These are phyloP conservation scores for Sphagnurus paluster DNA, from an alignment of 1,284 basidiomycete genomes.

Conservation along the genomic window DNA sequence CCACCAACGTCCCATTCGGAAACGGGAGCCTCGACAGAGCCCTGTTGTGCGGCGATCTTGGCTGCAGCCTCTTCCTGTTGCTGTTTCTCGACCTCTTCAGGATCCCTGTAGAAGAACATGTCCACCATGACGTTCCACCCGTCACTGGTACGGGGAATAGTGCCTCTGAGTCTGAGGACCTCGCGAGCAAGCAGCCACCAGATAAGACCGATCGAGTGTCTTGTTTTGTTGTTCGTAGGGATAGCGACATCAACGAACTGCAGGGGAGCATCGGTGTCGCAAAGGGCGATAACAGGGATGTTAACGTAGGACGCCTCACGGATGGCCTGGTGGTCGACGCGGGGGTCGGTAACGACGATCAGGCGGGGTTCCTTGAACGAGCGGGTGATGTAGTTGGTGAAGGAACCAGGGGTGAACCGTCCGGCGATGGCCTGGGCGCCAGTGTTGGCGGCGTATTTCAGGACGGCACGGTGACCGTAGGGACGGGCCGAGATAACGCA, in stretches of 20 bases:
- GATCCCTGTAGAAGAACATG: slow-evolving; percentile 99
- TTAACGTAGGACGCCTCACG: slow-evolving; percentile 99
- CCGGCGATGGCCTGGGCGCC: slow-evolving; percentile 98
- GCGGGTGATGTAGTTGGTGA: slow-evolving; percentile 99
- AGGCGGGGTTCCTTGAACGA: slow-evolving; percentile 99
- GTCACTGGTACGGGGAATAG: slow-evolving; percentile 85
- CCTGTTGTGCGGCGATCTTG: slow-evolving; percentile 65
- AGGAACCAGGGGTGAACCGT: slow-evolving; percentile 98
- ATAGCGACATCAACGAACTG: slow-evolving; percentile 98
- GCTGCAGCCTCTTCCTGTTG: slow-evolving; percentile 89
- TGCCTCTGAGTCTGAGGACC: slow-evolving; percentile 93
- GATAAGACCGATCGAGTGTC: slow-evolving; percentile 95
- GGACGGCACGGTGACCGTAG: slow-evolving; percentile 98
- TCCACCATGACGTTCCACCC: slow-evolving; percentile 99
- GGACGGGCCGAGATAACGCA: slow-evolving; percentile 97
- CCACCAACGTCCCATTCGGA: slow-evolving; percentile 81
- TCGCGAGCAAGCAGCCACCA: slow-evolving; percentile 99
- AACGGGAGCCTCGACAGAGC: slow-evolving; percentile 50
- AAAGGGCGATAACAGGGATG: slow-evolving; percentile 99
- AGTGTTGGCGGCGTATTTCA: slow-evolving; percentile 98
- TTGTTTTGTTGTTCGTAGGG: slow-evolving; percentile 99
- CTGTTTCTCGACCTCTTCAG: slow-evolving; percentile 98
- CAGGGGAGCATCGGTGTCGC: slow-evolving; percentile 97
- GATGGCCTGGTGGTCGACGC: slow-evolving; percentile 99
- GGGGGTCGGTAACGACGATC: slow-evolving; percentile 97